Evolutionary conservation across 192 early-diverging fungal genomes (phyloP).

Genomic region (Coemansia sp.): DNA sequence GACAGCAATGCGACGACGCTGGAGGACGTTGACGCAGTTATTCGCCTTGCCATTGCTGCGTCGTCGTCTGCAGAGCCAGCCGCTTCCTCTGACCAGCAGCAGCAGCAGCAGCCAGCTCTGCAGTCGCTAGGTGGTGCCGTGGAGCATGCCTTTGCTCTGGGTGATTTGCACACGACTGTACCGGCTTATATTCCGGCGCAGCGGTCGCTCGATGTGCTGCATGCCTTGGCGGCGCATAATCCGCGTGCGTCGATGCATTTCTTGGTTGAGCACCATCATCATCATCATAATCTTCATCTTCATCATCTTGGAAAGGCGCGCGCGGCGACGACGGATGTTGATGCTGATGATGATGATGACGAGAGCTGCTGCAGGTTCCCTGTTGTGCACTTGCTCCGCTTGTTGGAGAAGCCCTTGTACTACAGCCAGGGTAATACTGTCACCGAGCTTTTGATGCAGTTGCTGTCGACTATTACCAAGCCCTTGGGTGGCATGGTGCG

Average conservation of each 20-base stretch:
- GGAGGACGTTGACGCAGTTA: constrained; percentile 34
- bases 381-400: constrained; percentile 74
- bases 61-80: not conserved
- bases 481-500: constrained; percentile 68
- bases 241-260: constrained; percentile 72
- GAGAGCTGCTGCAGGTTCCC: constrained; percentile 60
- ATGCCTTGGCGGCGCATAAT: constrained; percentile 79
- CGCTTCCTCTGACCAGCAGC: constrained; percentile 9
- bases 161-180: constrained; percentile 57
- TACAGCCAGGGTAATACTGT: constrained; percentile 71
- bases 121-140: constrained; percentile 17
- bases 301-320: constrained; percentile 50
- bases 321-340: too few species aligned
- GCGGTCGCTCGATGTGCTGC: constrained; percentile 84
- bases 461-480: constrained; percentile 79
- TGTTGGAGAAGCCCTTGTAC: constrained; percentile 85
- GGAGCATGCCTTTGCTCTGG: constrained; percentile 51
- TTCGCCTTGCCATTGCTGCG: constrained; percentile 26
- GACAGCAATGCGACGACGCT: constrained; percentile 64
- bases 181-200: constrained; percentile 91
- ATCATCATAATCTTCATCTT: not conserved
- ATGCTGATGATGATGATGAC: constrained; percentile 71
- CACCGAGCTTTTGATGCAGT: constrained; percentile 88
- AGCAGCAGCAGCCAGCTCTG: constrained; percentile 13
- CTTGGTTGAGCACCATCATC: constrained; percentile 49